phyloP scores from a whole-genome alignment of 1,139 yeast species.

The Taphrina populina region DNA sequence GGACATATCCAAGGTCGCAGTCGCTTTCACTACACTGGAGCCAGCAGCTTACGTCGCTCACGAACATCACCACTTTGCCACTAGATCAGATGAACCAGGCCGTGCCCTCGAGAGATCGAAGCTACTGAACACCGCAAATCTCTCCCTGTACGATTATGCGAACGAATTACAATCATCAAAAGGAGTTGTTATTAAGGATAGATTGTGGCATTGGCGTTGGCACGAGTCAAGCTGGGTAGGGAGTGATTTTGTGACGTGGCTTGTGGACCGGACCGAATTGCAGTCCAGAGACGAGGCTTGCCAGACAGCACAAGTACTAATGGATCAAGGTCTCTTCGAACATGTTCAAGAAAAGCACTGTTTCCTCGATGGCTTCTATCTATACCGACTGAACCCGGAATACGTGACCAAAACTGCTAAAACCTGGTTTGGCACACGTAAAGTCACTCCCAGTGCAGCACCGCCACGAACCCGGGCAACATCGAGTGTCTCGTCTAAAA shows the following conservation, averaged over 20 bases:
- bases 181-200: conserved; percentile 65
- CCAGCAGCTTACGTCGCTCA: conserved; percentile 66
- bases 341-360: conserved; percentile 84
- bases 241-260: conserved; percentile 80
- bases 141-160: conserved; percentile 52
- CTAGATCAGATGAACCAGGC: background rate
- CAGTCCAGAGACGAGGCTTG: conserved; percentile 80
- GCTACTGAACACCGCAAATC: conserved; percentile 43
- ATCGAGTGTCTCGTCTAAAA: conserved; percentile 16
- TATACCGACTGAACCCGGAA: conserved; percentile 68
- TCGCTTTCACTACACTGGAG: conserved; percentile 87
- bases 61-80: conserved; percentile 42
- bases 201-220: conserved; percentile 86
- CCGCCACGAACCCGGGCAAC: conserved; percentile 15
- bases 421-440: conserved; percentile 35
- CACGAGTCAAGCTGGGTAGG: conserved; percentile 82
- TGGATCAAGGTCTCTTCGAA: conserved; percentile 67
- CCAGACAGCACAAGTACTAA: conserved; percentile 69
- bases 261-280: conserved; percentile 73
- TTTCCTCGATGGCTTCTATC: conserved; percentile 88
- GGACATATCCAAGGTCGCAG: conserved; percentile 66
- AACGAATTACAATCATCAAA: conserved; percentile 61
- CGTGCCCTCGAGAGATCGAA: conserved; percentile 4
- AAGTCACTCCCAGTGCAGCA: conserved; percentile 24
- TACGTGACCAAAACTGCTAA: conserved; percentile 45